A percentile compares a stretch with the other conserved stretches of the same genome.
Evolutionary conservation across 306 rosid species (phyloP).

Genomic region (Canavalia ensiformis): DNA sequence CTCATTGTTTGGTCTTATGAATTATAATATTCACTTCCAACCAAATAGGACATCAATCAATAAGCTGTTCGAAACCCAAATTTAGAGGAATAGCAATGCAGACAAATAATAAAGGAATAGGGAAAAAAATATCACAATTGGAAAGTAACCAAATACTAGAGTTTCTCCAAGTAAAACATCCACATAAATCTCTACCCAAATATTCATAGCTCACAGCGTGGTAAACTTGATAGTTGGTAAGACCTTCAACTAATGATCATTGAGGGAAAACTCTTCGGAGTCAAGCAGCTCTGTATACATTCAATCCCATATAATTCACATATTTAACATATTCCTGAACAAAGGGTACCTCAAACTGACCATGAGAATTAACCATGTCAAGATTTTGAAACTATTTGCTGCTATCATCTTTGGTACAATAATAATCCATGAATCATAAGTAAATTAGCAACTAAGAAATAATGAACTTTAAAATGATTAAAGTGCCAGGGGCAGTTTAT

Average conservation of each 20-base stretch:
- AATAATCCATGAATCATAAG: background rate
- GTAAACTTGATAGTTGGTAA: constrained; percentile 15
- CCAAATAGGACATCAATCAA: background rate
- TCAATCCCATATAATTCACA: constrained; percentile 18
- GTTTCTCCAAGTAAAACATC: constrained; percentile 31
- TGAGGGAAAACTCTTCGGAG: background rate
- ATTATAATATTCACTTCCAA: constrained; percentile 8
- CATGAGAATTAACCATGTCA: constrained; percentile 22
- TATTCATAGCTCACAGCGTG: constrained; percentile 31
- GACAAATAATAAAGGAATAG: background rate
- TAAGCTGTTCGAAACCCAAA: constrained; percentile 31
- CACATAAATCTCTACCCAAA: constrained; percentile 11
- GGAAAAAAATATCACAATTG: background rate
- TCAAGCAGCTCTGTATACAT: constrained; percentile 17
- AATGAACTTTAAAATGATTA: background rate
- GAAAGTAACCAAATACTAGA: constrained; percentile 10
- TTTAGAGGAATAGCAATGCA: constrained; percentile 20
- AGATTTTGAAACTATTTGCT: constrained; percentile 8
- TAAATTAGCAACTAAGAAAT: constrained; percentile 6
- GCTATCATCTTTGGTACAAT: constrained; percentile 35
- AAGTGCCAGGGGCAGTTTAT: background rate
- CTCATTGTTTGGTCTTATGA: constrained; percentile 9
- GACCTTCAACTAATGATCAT: constrained; percentile 33
- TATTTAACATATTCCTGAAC: constrained; percentile 45
- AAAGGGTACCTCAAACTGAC: constrained; percentile 11